Conservation (phyloP, 2,329 filamentous ascomycete genomes). For the Colletotrichum truncatum region DNA sequence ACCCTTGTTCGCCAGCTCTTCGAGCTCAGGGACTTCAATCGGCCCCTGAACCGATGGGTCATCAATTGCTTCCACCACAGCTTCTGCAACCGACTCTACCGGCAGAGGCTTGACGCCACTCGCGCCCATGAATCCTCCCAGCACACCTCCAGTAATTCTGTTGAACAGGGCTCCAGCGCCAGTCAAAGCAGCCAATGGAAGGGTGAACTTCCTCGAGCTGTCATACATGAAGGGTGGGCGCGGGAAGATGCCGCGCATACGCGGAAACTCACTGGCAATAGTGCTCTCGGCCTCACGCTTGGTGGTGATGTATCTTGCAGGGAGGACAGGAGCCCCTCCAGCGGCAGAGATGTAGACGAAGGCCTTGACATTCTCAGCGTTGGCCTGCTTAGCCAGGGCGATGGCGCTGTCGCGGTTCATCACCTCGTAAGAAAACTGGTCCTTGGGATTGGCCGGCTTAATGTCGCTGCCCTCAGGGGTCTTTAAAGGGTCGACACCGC, state of each 20-base stretch:
- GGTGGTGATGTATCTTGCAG: constrained; percentile 85
- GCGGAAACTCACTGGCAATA: constrained; percentile 77
- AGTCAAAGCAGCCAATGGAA: constrained; percentile 84
- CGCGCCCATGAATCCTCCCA: constrained; percentile 81
- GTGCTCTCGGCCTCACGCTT: constrained; percentile 89
- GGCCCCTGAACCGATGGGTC: constrained; percentile 78
- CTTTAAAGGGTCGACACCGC: constrained; percentile 76
- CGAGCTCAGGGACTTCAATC: constrained; percentile 82
- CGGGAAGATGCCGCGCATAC: constrained; percentile 83
- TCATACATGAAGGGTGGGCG: constrained; percentile 93
- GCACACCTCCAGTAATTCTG: constrained; percentile 75
- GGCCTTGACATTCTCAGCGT: constrained; percentile 67
- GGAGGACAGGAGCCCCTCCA: constrained; percentile 84
- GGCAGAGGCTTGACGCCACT: constrained; percentile 88
- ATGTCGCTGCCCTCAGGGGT: constrained; percentile 66
- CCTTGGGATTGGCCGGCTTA: constrained; percentile 71
- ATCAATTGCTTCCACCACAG: constrained; percentile 85
- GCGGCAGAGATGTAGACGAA: constrained; percentile 93
- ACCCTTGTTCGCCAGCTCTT: constrained; percentile 79
- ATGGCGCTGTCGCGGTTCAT: constrained; percentile 96
- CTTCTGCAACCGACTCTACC: constrained; percentile 87
- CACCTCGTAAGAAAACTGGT: constrained; percentile 91
- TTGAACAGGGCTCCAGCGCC: constrained; percentile 82
- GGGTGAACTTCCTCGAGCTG: constrained; percentile 79
- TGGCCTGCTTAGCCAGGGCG: constrained; percentile 81